Evolutionary conservation across 1,284 basidiomycete genomes (phyloP).

Genomic region (Volvariella surrecta): DNA sequence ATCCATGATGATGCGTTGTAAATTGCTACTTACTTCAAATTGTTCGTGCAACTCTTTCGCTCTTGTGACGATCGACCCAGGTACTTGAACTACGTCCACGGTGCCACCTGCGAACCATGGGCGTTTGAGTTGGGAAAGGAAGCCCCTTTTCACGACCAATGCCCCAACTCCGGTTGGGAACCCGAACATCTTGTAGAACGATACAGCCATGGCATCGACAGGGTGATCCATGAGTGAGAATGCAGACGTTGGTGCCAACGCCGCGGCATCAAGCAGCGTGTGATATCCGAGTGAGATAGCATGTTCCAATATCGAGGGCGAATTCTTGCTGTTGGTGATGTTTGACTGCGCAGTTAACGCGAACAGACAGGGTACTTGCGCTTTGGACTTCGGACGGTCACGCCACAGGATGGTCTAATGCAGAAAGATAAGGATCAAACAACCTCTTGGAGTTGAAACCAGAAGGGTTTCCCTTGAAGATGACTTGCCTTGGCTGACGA

Average conservation of each 20-base stretch:
- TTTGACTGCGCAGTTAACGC: conserved; percentile 76
- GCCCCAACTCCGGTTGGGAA: conserved; percentile 82
- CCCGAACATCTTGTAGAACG: conserved; percentile 87
- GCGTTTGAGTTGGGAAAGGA: conserved; percentile 48
- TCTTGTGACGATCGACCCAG: conserved; percentile 57
- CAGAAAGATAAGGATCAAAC: conserved; percentile 1
- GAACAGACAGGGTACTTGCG: conserved; percentile 48
- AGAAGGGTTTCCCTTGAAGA: too few relatives aligned
- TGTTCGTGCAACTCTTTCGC: conserved; percentile 55
- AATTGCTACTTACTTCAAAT: conserved; percentile 52
- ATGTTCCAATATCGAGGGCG: conserved; percentile 46
- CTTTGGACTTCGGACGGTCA: conserved; percentile 33
- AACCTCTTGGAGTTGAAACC: too few relatives aligned
- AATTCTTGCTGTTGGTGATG: conserved; percentile 60
- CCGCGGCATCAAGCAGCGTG: conserved; percentile 72
- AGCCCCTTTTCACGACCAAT: conserved; percentile 63
- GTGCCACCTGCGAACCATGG: conserved; percentile 84
- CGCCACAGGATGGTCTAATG: conserved; percentile 33
- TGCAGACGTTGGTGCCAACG: conserved; percentile 62
- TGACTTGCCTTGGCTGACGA: conserved; percentile 48
- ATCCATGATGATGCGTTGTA: background rate
- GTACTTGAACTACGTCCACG: conserved; percentile 74
- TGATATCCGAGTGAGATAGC: conserved; percentile 63
- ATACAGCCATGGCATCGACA: conserved; percentile 75
- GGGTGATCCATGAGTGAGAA: conserved; percentile 57